Base-by-base conservation (phyloP, 2,329 filamentous ascomycete species). In the Ilyonectria destructans region DNA sequence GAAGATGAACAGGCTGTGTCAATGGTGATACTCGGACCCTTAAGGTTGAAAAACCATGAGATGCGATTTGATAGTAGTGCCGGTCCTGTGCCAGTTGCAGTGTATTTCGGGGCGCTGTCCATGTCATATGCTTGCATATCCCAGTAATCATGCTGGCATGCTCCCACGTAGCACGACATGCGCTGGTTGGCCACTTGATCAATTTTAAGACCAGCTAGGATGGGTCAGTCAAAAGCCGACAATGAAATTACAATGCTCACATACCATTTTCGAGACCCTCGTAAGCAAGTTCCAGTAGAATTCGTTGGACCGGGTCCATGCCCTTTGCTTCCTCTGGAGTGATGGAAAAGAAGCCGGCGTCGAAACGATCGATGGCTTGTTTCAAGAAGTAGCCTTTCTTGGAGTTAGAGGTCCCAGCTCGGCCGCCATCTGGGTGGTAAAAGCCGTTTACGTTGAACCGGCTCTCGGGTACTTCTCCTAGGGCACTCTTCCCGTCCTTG, bases 271-370 rank as follows among this genome's bases (percentile, higher is more conserved):
- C 52, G 29, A 56, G 52, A 40, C 52, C 33, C 37, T 56, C 52
- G 33, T 56, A 56, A 26, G 52, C 91, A 70, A 65, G 52, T 37
- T 68, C 65, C 1, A 68, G 65, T 17, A 68, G 31, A 31, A 81
- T 76, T 2, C 83, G 77, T 65, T 84, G 82, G 68, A 85, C 82
- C 0, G 83, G 83, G 49, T 85, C 83, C 63, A 84, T 77, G 9
- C 72, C 75, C 48, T 75, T 73, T 17, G 80, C 80, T 65, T 85
- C 83, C n/a, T 76, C 69, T 0, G 78, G 76, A 0, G 74, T 78
- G 33, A 84, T 81, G 43, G 77, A 75, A 72, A 85, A 85, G 69
- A 85, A 82, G 1, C 67, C 61, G 6, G 78, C 43, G 70, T 84
- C 81, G n/a, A 69, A 69, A 9, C 43, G 56, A 13, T 46, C 43